Base-by-base conservation (phyloP, 1,139 yeast genomes). In the Pichia sp. region DNA sequence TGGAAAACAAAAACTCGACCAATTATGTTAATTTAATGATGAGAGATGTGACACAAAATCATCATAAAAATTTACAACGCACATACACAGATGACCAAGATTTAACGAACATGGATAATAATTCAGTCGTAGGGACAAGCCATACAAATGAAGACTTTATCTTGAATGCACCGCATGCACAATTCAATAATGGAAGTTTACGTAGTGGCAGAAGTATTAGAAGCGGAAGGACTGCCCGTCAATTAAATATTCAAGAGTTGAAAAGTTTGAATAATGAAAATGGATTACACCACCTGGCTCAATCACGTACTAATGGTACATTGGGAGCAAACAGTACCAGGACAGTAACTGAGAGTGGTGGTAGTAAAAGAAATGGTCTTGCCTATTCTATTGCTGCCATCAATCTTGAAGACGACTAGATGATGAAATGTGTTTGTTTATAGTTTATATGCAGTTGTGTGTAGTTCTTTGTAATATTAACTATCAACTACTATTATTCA, bases 321-420 rank as follows among this genome's bases (percentile, higher is more conserved):
- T 19, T 47, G 4, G 28, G 19, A 14, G 22, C 29, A 6, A 13
- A 25, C 10, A 46, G 28, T 31, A 14, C 47, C 1, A 47, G 22
- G 6, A 36, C 42, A 5, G 25, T 18, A 8, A 43, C 31, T 28
- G 27, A 29, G 30, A 34, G 30, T 18, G 39, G 38, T 29, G 22
- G 41, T 14, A 27, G 25, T 34, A 36, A 54, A 33, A 53, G 51
- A 38, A 60, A 62, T 42, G 66, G 67, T 3, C 53, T 64, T 29
- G 67, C 67, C 5, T 61, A 47, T 36, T 61, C 65, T 41, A 55
- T 64, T 14, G 55, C 56, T 28, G 63, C 58, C 9, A 49, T 64
- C n/a, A 58, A 58, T 42, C 53, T 63, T 29, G 56, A 60, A 14
- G 65, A 61, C 16, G 39, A 36, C 14, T 14, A 13, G 8, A 31